phyloP scores from a whole-genome alignment of 805 yeast species.

The Saccharomycopsis microspora region DNA sequence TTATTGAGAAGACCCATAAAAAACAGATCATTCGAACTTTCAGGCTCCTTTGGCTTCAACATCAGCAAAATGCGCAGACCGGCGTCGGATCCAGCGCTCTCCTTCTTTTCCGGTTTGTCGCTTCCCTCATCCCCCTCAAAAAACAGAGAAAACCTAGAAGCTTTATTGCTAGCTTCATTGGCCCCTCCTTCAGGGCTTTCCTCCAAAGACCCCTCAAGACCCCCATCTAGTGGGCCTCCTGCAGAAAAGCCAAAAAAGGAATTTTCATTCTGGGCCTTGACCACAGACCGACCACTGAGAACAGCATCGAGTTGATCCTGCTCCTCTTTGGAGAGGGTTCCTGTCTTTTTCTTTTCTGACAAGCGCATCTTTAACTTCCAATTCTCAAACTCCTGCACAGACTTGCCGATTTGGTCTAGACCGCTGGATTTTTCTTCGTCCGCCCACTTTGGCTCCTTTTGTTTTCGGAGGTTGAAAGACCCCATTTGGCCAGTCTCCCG shows the following conservation, averaged over 20 bases:
- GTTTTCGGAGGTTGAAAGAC: constrained; percentile 6
- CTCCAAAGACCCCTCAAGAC: no score
- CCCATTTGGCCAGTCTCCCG: constrained; percentile 17
- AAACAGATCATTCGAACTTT: constrained; percentile 26
- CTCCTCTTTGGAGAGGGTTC: constrained; percentile 14
- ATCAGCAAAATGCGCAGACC: constrained; percentile 12
- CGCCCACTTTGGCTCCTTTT: constrained; percentile 5
- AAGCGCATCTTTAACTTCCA: constrained; percentile 46
- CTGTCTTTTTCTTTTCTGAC: constrained; percentile 38
- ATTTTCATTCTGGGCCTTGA: no score
- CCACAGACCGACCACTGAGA: background rate
- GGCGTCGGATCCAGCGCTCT: constrained; percentile 4
- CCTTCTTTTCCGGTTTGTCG: no score
- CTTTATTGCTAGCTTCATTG: no score
- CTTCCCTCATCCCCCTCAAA: constrained; percentile 15
- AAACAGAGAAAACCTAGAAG: constrained; percentile 26
- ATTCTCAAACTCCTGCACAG: constrained; percentile 46
- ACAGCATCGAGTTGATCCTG: constrained; percentile 10
- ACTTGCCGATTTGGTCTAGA: constrained; percentile 34
- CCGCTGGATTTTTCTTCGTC: constrained; percentile 12
- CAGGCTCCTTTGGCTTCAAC: constrained; percentile 1
- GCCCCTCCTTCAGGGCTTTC: no score
- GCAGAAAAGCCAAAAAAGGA: background rate
- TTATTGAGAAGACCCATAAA: constrained; percentile 31
- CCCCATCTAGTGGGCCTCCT: background rate